Base-by-base conservation (phyloP, 1,284 basidiomycete genomes). In the Albatrellus sp. region DNA sequence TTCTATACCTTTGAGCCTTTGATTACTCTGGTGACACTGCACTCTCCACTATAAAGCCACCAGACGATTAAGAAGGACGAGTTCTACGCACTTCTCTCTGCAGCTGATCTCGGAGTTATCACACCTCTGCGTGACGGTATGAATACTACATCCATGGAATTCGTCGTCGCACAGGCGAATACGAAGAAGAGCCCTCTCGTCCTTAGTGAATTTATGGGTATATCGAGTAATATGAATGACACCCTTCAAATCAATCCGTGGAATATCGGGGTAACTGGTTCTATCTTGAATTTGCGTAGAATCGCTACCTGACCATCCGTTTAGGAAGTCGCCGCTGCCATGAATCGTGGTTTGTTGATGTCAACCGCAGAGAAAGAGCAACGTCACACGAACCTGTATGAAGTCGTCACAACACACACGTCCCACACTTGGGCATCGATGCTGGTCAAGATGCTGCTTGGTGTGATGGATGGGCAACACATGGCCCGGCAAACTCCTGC, bases 61-160 rank as follows among this genome's bases (percentile, higher is more conserved):
- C 94, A 98, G 67, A 84, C 90, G 4, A 84, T 98, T 56, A 94
- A 96, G 60, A 89, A 90, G 61, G 91, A 98, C 64, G 94, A 98
- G 64, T 98, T 97, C 66, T 98, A 97, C 65, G 94, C 91, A 1
- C 74, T 98, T n/a, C 72, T 98, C 16, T 85, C 81, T 24, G 92
- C 92, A 0, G 94, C 94, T 10, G 94, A 98, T 62, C 73, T 98
- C 17, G 93, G 88, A 7, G 82, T 98, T 20, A 96, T 98, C 63
- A 98, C 94, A 0, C 91, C 91, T 0, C 75, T 98, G 6, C 80
- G 94, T 28, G 94, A 98, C 58, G 94, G 94, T 8, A 98, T 98
- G 94, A 98, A 98, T 72, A 98, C 96, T 8, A 98, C 92, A 0
- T 84, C 80, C 41, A 98, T 98, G 93, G 94, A 98, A 66, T 98